A percentile compares a stretch with the other conserved stretches of the same genome.
phyloP scores from a whole-genome alignment of 257 asterid species.

The Penstemon newberryi region DNA sequence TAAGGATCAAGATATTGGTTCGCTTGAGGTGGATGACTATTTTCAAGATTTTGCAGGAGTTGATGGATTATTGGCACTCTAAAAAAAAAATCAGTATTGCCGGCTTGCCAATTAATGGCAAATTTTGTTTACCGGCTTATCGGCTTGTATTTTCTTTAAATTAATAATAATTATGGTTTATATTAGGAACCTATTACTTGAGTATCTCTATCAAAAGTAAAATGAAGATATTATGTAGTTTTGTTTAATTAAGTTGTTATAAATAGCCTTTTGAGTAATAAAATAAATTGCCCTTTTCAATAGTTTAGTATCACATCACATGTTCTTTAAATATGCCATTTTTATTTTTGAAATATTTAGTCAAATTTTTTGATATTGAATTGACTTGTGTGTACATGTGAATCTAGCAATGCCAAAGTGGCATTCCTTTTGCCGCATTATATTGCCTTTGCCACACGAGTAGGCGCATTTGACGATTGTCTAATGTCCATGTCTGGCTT shows the following conservation, averaged over 20 bases:
- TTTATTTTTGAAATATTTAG: background rate
- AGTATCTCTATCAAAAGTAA: constrained; percentile 33
- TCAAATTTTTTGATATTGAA: background rate
- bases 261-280: constrained; percentile 25
- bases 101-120: constrained; percentile 59
- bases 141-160: constrained; percentile 29
- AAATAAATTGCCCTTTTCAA: constrained; percentile 23
- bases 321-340: background rate
- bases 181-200: constrained; percentile 22
- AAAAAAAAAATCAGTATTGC: constrained; percentile 18
- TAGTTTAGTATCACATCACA: constrained; percentile 18
- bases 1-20: constrained; percentile 43
- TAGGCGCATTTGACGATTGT: constrained; percentile 49
- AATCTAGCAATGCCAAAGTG: constrained; percentile 29
- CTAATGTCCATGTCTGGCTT: constrained; percentile 32
- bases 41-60: constrained; percentile 46
- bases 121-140: constrained; percentile 57
- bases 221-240: constrained; percentile 40
- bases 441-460: constrained; percentile 26
- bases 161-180: background rate
- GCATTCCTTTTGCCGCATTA: constrained; percentile 31
- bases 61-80: constrained; percentile 47
- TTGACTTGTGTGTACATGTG: background rate
- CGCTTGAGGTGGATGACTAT: constrained; percentile 54
- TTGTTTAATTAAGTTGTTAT: constrained; percentile 16